Conservation (phyloP, 139 green algal species). For the Tetratostichococcus sp. region DNA sequence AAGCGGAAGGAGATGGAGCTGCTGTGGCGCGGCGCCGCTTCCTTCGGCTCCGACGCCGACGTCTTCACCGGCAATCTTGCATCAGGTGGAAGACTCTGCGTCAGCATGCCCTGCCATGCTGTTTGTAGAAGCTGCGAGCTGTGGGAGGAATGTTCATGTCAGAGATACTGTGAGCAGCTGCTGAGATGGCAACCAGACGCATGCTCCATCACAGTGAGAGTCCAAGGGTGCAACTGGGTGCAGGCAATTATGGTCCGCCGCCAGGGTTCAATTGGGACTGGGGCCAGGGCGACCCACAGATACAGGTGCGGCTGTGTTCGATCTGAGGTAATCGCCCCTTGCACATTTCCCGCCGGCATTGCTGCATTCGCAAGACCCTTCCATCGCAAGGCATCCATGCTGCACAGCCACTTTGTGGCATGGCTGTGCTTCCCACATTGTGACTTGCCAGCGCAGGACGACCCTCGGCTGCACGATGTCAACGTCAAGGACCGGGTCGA, state of each 20-base stretch:
- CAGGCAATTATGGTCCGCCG: slow-evolving; percentile 74
- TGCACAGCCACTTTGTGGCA: too few relatives aligned
- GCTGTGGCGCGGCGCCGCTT: slow-evolving; percentile 62
- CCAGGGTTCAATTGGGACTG: slow-evolving; percentile 73
- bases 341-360: too few relatives aligned
- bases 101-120: too few relatives aligned
- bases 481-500: slow-evolving; percentile 76
- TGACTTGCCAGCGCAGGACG: slow-evolving; percentile 56
- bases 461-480: slow-evolving; percentile 60
- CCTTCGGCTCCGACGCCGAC: slow-evolving; percentile 43
- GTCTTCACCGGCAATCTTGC: slow-evolving; percentile 60
- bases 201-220: too few relatives aligned
- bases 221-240: neutral
- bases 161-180: too few relatives aligned
- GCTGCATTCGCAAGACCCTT: too few relatives aligned
- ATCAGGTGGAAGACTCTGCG: slow-evolving; percentile 10
- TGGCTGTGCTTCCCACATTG: neutral
- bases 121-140: too few relatives aligned
- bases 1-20: slow-evolving; percentile 53
- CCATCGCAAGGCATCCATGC: too few relatives aligned
- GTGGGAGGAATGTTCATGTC: too few relatives aligned
- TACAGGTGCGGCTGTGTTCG: slow-evolving; percentile 36
- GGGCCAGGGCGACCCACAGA: slow-evolving; percentile 36
- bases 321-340: too few relatives aligned
- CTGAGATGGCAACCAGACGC: too few relatives aligned